Evolutionary conservation across 805 yeast species (phyloP).

Genomic region (Candida easanensis): DNA sequence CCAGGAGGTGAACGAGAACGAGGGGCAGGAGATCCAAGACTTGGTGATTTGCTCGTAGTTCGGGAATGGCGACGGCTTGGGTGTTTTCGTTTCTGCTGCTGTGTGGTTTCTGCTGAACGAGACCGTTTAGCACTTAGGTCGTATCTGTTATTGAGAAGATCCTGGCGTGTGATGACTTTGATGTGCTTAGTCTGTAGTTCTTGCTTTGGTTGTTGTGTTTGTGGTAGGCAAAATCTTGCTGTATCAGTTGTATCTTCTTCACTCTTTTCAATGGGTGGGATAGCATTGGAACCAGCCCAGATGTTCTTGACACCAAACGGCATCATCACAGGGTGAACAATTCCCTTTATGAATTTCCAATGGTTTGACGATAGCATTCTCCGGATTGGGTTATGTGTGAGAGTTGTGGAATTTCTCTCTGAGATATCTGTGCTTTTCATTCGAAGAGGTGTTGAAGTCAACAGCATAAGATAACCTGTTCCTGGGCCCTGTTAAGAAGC

Average conservation of each 20-base stretch:
- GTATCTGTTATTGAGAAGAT: conserved; percentile 21
- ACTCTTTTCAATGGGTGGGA: no score
- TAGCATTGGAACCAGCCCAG: not conserved
- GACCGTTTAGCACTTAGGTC: conserved; percentile 3
- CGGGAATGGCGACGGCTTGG: not conserved
- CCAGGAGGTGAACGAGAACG: not conserved
- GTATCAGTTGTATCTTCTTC: no score
- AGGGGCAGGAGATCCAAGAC: not conserved
- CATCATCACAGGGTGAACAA: not conserved
- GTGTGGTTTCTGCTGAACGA: conserved; percentile 2
- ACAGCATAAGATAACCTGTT: no score
- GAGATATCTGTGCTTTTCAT: no score
- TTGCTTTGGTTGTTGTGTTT: not conserved
- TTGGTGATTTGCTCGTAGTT: not conserved
- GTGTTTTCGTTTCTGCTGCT: not conserved
- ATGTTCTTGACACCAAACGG: not conserved
- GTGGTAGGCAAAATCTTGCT: no score
- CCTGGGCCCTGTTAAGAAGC: no score
- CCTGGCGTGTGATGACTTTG: conserved; percentile 27
- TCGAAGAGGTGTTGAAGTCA: no score
- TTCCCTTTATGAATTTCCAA: not conserved
- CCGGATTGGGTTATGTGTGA: not conserved
- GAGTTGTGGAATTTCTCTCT: not conserved
- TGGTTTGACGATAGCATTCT: not conserved
- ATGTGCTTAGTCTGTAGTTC: conserved; percentile 23